Evolutionary conservation across 441 rosid genomes (phyloP).

Genomic region (Gossypium gossypioides): DNA sequence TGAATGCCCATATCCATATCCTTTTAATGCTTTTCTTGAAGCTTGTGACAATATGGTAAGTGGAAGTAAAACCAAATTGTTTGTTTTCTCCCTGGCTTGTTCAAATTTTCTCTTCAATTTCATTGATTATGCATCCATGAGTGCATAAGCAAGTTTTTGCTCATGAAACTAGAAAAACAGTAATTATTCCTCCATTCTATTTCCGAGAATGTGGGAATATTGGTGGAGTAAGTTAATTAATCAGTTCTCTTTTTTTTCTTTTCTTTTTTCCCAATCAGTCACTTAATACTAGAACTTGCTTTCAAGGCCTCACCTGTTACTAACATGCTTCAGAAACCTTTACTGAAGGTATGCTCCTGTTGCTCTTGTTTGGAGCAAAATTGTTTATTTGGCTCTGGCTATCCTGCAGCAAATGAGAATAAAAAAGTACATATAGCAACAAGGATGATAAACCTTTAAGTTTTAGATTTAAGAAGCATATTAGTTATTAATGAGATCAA

Average conservation of each 20-base stretch:
- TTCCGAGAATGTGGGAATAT: background rate
- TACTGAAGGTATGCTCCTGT: background rate
- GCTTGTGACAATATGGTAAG: conserved; percentile 67
- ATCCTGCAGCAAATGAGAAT: background rate
- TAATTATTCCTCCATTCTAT: background rate
- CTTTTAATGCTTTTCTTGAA: conserved; percentile 54
- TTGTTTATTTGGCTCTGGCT: background rate
- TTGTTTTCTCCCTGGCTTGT: background rate
- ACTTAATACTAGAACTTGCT: background rate
- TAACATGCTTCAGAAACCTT: background rate
- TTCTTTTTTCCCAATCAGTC: background rate
- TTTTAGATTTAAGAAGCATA: background rate
- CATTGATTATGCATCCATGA: background rate
- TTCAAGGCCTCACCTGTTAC: background rate
- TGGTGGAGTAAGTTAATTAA: background rate
- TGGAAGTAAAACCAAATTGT: background rate
- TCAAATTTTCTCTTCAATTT: background rate
- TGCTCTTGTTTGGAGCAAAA: background rate
- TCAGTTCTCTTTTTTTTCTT: background rate
- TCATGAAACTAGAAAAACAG: background rate
- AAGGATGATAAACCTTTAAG: background rate
- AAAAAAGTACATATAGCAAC: background rate
- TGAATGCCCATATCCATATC: conserved; percentile 31
- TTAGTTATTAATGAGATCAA: background rate
- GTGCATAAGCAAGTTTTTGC: background rate